phyloP scores from a whole-genome alignment of 2,329 filamentous ascomycete species.

The Alternaria gaisen region DNA sequence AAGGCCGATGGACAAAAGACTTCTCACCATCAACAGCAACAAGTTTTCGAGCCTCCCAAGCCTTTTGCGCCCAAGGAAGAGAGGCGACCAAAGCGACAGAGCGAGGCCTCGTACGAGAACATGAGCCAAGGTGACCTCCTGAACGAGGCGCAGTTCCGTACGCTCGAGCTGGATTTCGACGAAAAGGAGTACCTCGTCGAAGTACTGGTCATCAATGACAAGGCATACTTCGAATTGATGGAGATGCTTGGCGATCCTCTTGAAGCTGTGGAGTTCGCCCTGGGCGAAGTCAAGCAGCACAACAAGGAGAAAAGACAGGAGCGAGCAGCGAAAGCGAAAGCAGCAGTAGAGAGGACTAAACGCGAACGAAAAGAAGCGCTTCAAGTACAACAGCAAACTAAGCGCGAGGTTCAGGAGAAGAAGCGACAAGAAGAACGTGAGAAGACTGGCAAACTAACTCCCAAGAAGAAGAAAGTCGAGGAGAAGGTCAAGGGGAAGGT shows the following conservation, averaged over 20 bases:
- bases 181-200: not conserved
- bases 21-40: not conserved
- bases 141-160: not conserved
- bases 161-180: not conserved
- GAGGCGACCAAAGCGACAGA: not conserved
- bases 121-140: conserved; percentile 1
- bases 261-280: conserved; percentile 3
- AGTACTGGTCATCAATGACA: not conserved
- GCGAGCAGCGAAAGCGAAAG: not conserved
- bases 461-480: not conserved
- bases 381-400: not conserved
- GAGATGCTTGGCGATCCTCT: not conserved
- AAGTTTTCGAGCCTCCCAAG: not conserved
- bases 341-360: not conserved
- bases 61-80: not conserved
- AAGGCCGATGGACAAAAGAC: not conserved
- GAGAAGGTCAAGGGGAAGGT: not conserved
- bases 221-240: not conserved
- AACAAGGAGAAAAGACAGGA: not conserved
- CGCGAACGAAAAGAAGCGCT: not conserved
- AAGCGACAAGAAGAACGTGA: not conserved
- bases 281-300: not conserved
- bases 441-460: not conserved
- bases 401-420: not conserved
- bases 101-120: not conserved